A percentile compares a stretch with the other conserved stretches of the same genome.
phyloP scores from a whole-genome alignment of 2,329 filamentous ascomycete species.

The Cordyceps cicadae region DNA sequence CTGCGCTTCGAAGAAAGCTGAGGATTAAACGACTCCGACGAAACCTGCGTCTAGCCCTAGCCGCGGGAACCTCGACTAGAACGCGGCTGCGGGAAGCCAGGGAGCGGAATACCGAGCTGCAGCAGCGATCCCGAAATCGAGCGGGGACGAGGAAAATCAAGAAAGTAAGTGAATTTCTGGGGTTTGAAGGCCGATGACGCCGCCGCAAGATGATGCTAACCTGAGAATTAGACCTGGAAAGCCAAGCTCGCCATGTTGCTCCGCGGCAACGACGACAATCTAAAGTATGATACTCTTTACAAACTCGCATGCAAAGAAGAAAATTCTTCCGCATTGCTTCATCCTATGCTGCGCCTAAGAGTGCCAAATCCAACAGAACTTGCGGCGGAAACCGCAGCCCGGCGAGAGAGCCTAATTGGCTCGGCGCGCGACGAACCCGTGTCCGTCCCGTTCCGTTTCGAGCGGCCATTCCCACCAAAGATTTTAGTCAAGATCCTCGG shows the following conservation, averaged over 20 bases:
- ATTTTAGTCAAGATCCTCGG: slow-evolving; percentile 30
- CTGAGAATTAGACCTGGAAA: not conserved
- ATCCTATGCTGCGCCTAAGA: not conserved
- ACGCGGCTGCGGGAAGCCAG: not conserved
- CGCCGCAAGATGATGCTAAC: not conserved
- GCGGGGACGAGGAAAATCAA: not conserved
- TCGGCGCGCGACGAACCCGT: not conserved
- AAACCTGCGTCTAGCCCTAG: not conserved
- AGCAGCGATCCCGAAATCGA: not conserved
- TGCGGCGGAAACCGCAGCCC: not conserved
- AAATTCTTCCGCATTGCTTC: slow-evolving; percentile 17
- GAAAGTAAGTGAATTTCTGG: not conserved
- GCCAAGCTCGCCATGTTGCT: not conserved
- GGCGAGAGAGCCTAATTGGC: too few species aligned
- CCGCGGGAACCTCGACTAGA: too few species aligned
- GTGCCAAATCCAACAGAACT: not conserved
- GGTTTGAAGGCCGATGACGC: too few species aligned
- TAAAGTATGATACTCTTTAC: slow-evolving; percentile 14
- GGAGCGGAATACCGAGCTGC: not conserved
- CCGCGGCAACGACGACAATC: not conserved
- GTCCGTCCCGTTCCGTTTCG: not conserved
- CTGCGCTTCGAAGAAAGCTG: not conserved
- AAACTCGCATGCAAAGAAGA: slow-evolving; percentile 25
- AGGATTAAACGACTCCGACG: not conserved
- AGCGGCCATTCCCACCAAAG: not conserved